Percentiles rank a stretch among this genome's conserved stretches.
Evolutionary conservation across 306 rosid genomes (phyloP).

Genomic region (Quercus variabilis): DNA sequence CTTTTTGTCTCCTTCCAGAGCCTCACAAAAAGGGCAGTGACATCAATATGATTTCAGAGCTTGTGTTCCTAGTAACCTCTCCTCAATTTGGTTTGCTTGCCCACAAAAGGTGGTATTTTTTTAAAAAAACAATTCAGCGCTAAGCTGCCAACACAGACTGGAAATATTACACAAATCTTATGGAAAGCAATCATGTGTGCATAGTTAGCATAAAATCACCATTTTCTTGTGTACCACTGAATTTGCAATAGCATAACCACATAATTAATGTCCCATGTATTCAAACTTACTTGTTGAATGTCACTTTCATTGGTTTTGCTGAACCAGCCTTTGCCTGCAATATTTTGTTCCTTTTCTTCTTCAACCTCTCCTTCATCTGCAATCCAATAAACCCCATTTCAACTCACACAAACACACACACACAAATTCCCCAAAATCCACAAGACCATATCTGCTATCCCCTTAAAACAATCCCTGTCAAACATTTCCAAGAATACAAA

Average conservation of each 20-base stretch:
- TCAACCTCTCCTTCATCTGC: slow-evolving; percentile 88
- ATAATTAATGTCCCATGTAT: not conserved
- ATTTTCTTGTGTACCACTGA: not conserved
- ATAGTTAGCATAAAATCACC: slow-evolving; percentile 1
- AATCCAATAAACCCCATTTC: slow-evolving; percentile 19
- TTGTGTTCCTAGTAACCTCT: not conserved
- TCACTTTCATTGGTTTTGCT: slow-evolving; percentile 59
- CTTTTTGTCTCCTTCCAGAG: not conserved
- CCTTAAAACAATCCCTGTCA: not conserved
- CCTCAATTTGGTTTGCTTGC: not conserved
- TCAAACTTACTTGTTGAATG: slow-evolving; percentile 69
- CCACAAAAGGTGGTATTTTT: not conserved
- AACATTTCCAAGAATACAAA: slow-evolving; percentile 15
- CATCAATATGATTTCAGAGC: not conserved
- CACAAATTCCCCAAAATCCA: not conserved
- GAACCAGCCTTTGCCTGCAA: slow-evolving; percentile 89
- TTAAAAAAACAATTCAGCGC: not conserved
- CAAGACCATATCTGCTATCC: not conserved
- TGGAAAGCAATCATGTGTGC: slow-evolving; percentile 8
- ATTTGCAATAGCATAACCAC: not conserved
- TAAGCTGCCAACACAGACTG: not conserved
- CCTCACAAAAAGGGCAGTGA: not conserved
- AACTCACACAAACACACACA: not conserved
- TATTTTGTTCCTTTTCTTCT: slow-evolving; percentile 77
- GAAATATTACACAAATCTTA: not conserved